Evolutionary conservation across 495 filamentous ascomycete genomes (phyloP).

Genomic region (Ramalina intermedia): DNA sequence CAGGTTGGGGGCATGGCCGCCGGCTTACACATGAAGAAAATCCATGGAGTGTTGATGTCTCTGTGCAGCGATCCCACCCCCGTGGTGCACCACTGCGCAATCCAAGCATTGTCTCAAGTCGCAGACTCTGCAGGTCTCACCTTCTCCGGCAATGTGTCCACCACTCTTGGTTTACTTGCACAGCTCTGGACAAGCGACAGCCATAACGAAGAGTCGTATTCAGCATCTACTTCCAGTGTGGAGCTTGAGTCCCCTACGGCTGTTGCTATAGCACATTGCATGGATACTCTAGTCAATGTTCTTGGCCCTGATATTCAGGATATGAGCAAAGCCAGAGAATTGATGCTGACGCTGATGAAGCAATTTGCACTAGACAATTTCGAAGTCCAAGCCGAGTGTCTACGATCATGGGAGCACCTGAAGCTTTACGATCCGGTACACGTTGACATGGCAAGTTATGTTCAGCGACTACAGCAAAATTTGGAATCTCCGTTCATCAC

Average conservation of each 20-base stretch:
- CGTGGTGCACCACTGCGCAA: slow-evolving; percentile 87
- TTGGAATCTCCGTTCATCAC: slow-evolving; percentile 50
- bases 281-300: slow-evolving; percentile 93
- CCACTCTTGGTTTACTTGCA: slow-evolving; percentile 80
- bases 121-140: slow-evolving; percentile 87
- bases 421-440: slow-evolving; percentile 81
- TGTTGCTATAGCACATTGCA: slow-evolving; percentile 68
- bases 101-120: slow-evolving; percentile 75
- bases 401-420: slow-evolving; percentile 78
- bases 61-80: slow-evolving; percentile 93
- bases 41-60: slow-evolving; percentile 88
- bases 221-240: slow-evolving; percentile 70
- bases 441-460: slow-evolving; percentile 69
- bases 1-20: slow-evolving; percentile 97
- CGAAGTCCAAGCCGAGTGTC: slow-evolving; percentile 59
- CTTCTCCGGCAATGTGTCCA: slow-evolving; percentile 78
- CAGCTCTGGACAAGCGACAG: slow-evolving; percentile 84
- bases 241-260: slow-evolving; percentile 70
- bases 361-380: slow-evolving; percentile 69
- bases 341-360: slow-evolving; percentile 73
- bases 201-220: slow-evolving; percentile 71
- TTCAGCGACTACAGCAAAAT: slow-evolving; percentile 64
- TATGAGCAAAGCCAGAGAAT: slow-evolving; percentile 73
- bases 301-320: slow-evolving; percentile 92
- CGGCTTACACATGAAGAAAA: slow-evolving; percentile 91